Conservation (phyloP, 352 stramenopile genomes). For the Discostella stelligera region DNA sequence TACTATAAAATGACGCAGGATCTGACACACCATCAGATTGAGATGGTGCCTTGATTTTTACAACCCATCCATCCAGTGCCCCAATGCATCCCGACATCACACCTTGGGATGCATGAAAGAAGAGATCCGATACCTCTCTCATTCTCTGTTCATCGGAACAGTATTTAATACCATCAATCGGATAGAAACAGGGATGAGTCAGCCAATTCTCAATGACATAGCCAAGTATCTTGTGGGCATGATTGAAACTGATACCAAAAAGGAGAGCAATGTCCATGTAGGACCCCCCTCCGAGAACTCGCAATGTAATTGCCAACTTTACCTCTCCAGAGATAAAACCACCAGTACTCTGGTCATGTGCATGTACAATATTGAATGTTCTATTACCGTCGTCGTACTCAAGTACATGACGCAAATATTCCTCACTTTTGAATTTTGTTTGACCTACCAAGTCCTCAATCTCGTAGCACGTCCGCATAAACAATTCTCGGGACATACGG, state of each 20-base stretch:
- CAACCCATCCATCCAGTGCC: slow-evolving; percentile 28
- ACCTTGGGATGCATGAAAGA: slow-evolving; percentile 9
- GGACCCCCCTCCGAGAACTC: slow-evolving; percentile 29
- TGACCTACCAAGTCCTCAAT: too few relatives aligned
- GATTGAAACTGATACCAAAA: slow-evolving; percentile 14
- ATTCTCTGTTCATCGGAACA: slow-evolving; percentile 17
- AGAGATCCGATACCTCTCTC: slow-evolving; percentile 14
- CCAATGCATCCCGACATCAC: slow-evolving; percentile 20
- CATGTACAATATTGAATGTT: too few relatives aligned
- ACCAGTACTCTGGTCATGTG: too few relatives aligned
- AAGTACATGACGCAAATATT: too few relatives aligned
- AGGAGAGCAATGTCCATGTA: slow-evolving; percentile 15
- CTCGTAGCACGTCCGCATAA: too few relatives aligned
- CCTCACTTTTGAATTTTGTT: too few relatives aligned
- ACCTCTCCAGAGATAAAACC: too few relatives aligned
- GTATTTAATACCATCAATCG: slow-evolving; percentile 27
- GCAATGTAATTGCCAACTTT: slow-evolving; percentile 31
- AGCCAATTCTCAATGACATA: slow-evolving; percentile 32
- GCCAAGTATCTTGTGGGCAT: slow-evolving; percentile 22
- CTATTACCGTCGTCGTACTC: too few relatives aligned
- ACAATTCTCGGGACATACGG: too few relatives aligned
- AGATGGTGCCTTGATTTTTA: slow-evolving; percentile 16
- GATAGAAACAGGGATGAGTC: slow-evolving; percentile 9
- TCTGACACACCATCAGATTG: slow-evolving; percentile 6
- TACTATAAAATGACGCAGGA: slow-evolving; percentile 27